Evolutionary conservation across 1,284 basidiomycete genomes (phyloP), one percentile per base, ranked within the genome.

Genomic region (Tylopilus sp.): DNA sequence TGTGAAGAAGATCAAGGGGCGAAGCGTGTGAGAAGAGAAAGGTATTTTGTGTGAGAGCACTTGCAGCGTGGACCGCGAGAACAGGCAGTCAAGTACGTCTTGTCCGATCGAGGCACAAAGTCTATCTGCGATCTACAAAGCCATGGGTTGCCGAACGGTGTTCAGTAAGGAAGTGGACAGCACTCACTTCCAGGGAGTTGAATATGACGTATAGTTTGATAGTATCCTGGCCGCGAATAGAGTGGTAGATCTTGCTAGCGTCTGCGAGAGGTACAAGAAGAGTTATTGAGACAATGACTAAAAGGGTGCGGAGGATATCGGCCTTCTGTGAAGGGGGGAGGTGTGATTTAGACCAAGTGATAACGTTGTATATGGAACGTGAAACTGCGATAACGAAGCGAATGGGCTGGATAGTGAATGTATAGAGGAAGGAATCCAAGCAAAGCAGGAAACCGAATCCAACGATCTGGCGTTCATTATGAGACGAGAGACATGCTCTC

Each of bases 191-290:
- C 13, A 97, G 77, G 9, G 93, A 96, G 67, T 98, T 99, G 74
- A 98, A 99, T 53, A 99, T 97, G 54, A 99, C 97, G 72, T 98
- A 98, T 47, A 99, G 74, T 73, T 99, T 99, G 74, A 99, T 95
- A 3, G 92, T 96, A 62, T 97, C 94, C 70, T 99, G 97, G 0
- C 96, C 97, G n/a, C 97, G 84, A 45, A 99, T 97, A 16, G 89
- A 90, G 64, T 99, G 97, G 61, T 99, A 99, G 67, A 99, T 97
- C 72, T 97, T 97, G 72, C 93, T 97, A 11, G 94, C 90, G 64
- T 99, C 96, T 5, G 95, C 96, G 28, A 95, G 75, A 3, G 89
- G 83, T 26, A 85, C 76, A 5, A 98, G 75, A 31, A 95, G 79
- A 28, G 82, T 59, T 42, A 96, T 81, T 0, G 92, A 89, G 28